Evolutionary conservation across 768 basidiomycete species (phyloP), one percentile per base, ranked within the genome.

Genomic region (Kwoniella dendrophila): DNA sequence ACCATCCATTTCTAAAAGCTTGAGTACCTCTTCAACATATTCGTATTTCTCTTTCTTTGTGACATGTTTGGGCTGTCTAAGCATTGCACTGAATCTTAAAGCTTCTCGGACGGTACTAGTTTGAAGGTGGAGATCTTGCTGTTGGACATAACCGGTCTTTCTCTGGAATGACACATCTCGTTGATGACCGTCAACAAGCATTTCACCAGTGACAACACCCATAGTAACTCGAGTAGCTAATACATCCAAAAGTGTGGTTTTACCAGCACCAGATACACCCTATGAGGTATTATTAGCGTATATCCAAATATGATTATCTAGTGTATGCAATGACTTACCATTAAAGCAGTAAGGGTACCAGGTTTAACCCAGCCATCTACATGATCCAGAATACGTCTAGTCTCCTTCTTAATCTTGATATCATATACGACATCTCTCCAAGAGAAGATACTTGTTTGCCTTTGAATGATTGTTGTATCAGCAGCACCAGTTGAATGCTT

Each of bases 251-350:
- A 80, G 69, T 8, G 79, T 80, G 2, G 79, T 78, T 58, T 80
- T 80, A 45, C 80, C 80, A 18, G 78, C 71, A 26, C 86, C 81
- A 1, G 83, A 81, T 0, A 92, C 86, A 32, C 72, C 74, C 65
- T 74, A 27, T 88, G 1, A 10, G 18, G 3, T 24, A 18, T 8
- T 6, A 27, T 59, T 36, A 70, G 86, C 84, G 88, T 86, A 76
- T 90, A 90, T 71, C 10, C 80, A n/a, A n/a, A n/a, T n/a, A n/a
- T n/a, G 45, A 90, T 72, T 84, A 87, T 40, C 80, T 82, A 3
- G 20, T 87, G 0, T 87, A 85, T 14, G 89, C 2, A 30, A 1
- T 12, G 48, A 66, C 90, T 53, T 36, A 64, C 73, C 73, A 77
- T 75, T 44, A 75, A 66, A 27, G 74, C 74, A 26, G 76, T 78